Percentiles rank a stretch among this genome's conserved stretches.
Evolutionary conservation across 208 protist species (phyloP).

Genomic region (Leishmania aethiopica): DNA sequence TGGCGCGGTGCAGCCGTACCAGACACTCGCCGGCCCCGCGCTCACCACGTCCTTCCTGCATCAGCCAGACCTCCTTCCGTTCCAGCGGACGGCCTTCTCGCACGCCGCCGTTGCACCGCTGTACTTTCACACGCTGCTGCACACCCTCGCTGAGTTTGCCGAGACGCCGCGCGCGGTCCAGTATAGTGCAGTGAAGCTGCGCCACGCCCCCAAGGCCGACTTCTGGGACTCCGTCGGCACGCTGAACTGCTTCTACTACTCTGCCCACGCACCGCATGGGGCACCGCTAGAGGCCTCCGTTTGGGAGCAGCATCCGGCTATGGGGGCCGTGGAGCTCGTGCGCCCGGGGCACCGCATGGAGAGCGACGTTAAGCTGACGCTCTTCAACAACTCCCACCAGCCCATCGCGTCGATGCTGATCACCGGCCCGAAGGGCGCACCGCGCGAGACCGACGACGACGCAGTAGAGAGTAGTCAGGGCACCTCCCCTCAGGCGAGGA

Average conservation of each 20-base stretch:
- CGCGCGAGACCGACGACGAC: background rate
- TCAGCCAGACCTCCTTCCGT: slow-evolving; percentile 61
- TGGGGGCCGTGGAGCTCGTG: slow-evolving; percentile 77
- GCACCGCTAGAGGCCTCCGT: background rate
- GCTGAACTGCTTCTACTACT: slow-evolving; percentile 78
- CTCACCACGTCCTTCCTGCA: slow-evolving; percentile 69
- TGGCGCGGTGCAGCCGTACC: slow-evolving; percentile 82
- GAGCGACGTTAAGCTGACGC: slow-evolving; percentile 70
- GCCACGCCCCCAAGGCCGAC: slow-evolving; percentile 54
- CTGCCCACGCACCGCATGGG: slow-evolving; percentile 23
- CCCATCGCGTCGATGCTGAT: slow-evolving; percentile 68
- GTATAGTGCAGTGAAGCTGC: slow-evolving; percentile 46
- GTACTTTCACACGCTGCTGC: slow-evolving; percentile 82
- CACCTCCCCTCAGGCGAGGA: background rate
- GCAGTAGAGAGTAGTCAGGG: background rate
- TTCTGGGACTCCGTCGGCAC: slow-evolving; percentile 76
- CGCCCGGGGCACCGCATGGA: slow-evolving; percentile 52
- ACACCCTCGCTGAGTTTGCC: slow-evolving; percentile 79
- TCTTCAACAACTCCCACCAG: slow-evolving; percentile 55
- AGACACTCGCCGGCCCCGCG: slow-evolving; percentile 77
- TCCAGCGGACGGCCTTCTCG: slow-evolving; percentile 64
- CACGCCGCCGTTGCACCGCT: slow-evolving; percentile 45
- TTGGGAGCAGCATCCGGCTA: slow-evolving; percentile 41
- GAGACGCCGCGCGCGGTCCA: slow-evolving; percentile 63
- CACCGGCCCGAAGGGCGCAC: slow-evolving; percentile 38